phyloP scores from a whole-genome alignment of 495 filamentous ascomycete genomes.

The Articulospora tetracladia region DNA sequence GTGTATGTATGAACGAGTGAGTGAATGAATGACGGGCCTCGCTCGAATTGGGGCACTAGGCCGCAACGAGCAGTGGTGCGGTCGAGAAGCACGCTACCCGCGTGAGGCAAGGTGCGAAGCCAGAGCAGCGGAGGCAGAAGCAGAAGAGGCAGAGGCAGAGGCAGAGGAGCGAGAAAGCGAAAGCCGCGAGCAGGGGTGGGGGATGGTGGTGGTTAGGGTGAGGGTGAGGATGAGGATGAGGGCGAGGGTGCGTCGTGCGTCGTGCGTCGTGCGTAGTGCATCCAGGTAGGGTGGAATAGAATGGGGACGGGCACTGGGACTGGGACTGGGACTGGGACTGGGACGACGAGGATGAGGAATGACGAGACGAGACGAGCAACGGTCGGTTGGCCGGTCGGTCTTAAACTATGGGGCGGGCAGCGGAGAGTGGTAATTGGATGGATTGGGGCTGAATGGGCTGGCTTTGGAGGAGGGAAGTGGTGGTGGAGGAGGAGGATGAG shows the following conservation, averaged over 20 bases:
- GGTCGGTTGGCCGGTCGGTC: too few species aligned
- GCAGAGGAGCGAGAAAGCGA: not conserved
- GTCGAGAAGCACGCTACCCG: not conserved
- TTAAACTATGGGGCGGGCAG: too few species aligned
- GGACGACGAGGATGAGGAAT: too few species aligned
- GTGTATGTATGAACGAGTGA: too few species aligned
- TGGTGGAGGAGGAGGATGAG: not conserved
- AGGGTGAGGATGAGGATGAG: not conserved
- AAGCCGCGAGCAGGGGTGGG: too few species aligned
- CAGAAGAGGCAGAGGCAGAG: not conserved
- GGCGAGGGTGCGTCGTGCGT: not conserved
- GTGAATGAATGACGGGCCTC: not conserved
- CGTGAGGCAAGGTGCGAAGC: not conserved
- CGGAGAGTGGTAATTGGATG: too few species aligned
- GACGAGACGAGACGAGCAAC: too few species aligned
- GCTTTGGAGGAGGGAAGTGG: not conserved
- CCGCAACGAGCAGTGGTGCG: not conserved
- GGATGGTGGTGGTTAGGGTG: too few species aligned
- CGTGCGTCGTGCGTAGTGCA: not conserved
- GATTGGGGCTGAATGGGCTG: not conserved
- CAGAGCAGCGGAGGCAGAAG: not conserved
- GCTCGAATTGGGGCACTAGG: not conserved
- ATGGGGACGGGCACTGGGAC: too few species aligned
- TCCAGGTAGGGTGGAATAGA: too few species aligned
- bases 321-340: too few species aligned